Conservation (phyloP, 305 asterid genomes). For the Rubia peregrina region DNA sequence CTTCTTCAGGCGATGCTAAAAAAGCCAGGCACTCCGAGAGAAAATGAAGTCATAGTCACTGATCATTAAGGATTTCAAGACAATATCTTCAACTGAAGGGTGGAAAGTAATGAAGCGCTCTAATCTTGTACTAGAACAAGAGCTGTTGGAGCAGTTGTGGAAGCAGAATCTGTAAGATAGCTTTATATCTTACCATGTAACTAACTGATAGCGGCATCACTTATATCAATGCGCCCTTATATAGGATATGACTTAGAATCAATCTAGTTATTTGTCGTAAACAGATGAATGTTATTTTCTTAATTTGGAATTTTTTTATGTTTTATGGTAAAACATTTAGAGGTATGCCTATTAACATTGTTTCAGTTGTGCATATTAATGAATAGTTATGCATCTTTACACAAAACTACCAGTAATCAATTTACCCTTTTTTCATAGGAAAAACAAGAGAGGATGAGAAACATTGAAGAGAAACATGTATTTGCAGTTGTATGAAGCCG, state of each 20-base stretch:
- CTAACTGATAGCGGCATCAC: not conserved
- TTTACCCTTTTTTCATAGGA: conserved; percentile 37
- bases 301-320: not conserved
- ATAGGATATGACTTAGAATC: not conserved
- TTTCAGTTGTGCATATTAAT: not conserved
- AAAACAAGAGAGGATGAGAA: conserved; percentile 59
- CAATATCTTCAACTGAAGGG: conserved; percentile 60
- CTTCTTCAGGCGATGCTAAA: no score
- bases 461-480: conserved; percentile 66
- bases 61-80: conserved; percentile 59
- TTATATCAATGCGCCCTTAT: not conserved
- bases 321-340: not conserved
- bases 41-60: no score
- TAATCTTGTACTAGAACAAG: conserved; percentile 77
- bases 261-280: conserved; percentile 1
- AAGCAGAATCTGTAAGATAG: conserved; percentile 77
- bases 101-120: conserved; percentile 78
- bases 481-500: conserved; percentile 73
- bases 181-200: conserved; percentile 16
- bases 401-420: conserved; percentile 7
- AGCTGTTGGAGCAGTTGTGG: conserved; percentile 67
- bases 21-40: no score
- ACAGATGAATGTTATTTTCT: not conserved
- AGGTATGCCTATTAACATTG: not conserved
- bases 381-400: not conserved